Conservation (phyloP, 495 filamentous ascomycete species). For the Podospora sp. region DNA sequence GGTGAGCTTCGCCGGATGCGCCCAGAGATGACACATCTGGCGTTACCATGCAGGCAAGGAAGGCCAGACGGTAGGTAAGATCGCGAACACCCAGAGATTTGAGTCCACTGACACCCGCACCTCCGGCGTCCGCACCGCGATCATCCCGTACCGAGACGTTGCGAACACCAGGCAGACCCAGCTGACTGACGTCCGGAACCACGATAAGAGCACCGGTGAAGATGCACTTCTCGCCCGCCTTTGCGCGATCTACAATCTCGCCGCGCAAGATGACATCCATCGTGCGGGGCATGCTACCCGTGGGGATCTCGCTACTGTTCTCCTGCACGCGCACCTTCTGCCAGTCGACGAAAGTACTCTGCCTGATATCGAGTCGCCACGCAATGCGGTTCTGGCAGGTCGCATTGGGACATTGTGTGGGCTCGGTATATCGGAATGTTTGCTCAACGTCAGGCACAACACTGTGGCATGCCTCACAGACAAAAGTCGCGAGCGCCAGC, state of each 20-base stretch:
- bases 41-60: conserved; percentile 95
- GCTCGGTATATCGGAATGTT: conserved; percentile 96
- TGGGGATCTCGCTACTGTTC: conserved; percentile 97
- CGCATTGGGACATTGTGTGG: conserved; percentile 90
- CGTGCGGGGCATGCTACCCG: conserved; percentile 96
- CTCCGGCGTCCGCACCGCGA: conserved; percentile 77
- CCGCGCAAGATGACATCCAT: conserved; percentile 98
- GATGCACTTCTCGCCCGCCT: conserved; percentile 96
- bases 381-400: conserved; percentile 86
- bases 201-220: conserved; percentile 97
- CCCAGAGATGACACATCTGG: conserved; percentile 81
- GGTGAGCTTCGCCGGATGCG: conserved; percentile 44
- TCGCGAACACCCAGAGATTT: conserved; percentile 94
- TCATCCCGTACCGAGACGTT: conserved; percentile 87
- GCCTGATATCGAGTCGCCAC: conserved; percentile 93
- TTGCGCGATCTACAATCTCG: conserved; percentile 95
- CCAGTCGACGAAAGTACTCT: conserved; percentile 98
- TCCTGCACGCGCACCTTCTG: conserved; percentile 97
- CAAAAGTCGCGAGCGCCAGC: conserved; percentile 87
- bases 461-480: conserved; percentile 81
- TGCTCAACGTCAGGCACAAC: conserved; percentile 91
- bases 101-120: conserved; percentile 80
- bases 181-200: conserved; percentile 93
- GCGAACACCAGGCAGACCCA: conserved; percentile 84
- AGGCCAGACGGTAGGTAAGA: conserved; percentile 94